Conservation (phyloP, 306 rosid species). For the Glycine tomentella region DNA sequence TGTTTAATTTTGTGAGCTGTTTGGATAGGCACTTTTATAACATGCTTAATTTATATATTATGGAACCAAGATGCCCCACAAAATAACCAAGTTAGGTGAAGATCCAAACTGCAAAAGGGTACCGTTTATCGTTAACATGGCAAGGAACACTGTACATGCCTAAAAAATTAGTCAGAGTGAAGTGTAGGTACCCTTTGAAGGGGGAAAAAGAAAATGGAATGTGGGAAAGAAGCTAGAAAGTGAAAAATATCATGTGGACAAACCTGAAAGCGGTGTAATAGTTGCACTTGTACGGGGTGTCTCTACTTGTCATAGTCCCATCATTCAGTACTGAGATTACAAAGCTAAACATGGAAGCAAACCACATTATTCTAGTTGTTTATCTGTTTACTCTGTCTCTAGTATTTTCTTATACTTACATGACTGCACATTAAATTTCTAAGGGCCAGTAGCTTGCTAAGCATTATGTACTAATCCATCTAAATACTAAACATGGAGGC, state of each 20-base stretch:
- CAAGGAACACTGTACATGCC: no score
- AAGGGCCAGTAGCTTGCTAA: neutral
- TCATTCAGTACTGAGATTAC: constrained; percentile 11
- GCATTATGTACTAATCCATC: constrained; percentile 14
- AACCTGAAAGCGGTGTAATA: constrained; percentile 45
- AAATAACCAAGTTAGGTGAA: constrained; percentile 11
- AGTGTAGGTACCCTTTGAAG: no score
- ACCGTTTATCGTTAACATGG: neutral
- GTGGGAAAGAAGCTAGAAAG: neutral
- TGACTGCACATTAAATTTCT: constrained; percentile 27
- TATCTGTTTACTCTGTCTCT: constrained; percentile 16
- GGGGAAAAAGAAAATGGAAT: neutral
- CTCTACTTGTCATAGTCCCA: constrained; percentile 31
- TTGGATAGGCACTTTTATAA: constrained; percentile 5
- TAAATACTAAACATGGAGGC: no score
- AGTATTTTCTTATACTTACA: constrained; percentile 1
- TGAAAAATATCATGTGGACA: neutral
- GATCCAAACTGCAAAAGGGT: neutral
- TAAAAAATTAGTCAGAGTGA: neutral
- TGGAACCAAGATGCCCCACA: constrained; percentile 30
- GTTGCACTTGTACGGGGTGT: constrained; percentile 34
- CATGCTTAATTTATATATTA: constrained; percentile 7
- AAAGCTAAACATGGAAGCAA: constrained; percentile 22
- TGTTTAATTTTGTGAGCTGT: neutral
- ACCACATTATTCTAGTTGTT: constrained; percentile 5